A percentile compares a stretch with the other conserved stretches of the same genome.
Conservation (phyloP, 1,284 basidiomycete species). For the Rhodotorula mucilaginosa region DNA sequence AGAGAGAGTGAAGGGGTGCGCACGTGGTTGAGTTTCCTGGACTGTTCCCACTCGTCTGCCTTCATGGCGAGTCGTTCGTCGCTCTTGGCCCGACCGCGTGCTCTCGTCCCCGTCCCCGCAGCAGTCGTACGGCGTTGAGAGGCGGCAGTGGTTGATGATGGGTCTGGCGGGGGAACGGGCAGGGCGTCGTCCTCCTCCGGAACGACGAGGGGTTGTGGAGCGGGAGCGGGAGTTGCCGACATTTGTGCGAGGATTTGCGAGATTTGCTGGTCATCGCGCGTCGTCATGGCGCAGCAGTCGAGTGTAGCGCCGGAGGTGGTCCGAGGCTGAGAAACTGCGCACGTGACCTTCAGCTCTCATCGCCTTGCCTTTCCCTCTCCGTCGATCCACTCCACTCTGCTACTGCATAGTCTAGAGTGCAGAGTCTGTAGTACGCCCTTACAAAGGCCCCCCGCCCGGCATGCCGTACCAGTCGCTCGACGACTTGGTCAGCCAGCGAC, state of each 20-base stretch:
- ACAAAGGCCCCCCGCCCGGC: no score
- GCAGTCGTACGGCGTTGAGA: neutral
- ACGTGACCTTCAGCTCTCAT: neutral
- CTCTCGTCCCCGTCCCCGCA: neutral
- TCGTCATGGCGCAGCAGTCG: neutral
- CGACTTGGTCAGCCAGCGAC: constrained; percentile 11
- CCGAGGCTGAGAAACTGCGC: neutral
- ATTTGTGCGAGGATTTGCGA: constrained; percentile 9
- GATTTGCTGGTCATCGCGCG: constrained; percentile 11
- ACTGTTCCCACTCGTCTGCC: constrained; percentile 8
- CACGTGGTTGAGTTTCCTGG: constrained; percentile 12
- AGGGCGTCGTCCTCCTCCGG: neutral
- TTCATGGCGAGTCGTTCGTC: constrained; percentile 12
- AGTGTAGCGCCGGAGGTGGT: no score
- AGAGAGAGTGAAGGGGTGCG: no score
- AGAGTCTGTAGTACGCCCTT: no score
- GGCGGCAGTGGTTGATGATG: neutral
- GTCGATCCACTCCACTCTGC: no score
- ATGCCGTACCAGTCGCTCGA: constrained; percentile 27
- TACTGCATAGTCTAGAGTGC: no score
- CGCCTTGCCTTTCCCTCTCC: no score
- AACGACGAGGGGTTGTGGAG: neutral
- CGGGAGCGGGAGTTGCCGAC: neutral
- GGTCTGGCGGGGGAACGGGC: neutral
- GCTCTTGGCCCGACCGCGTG: constrained; percentile 6